These are phyloP conservation scores for Diddensiella transvaalensis DNA, from an alignment of 805 yeast genomes.

Conservation along the genomic window DNA sequence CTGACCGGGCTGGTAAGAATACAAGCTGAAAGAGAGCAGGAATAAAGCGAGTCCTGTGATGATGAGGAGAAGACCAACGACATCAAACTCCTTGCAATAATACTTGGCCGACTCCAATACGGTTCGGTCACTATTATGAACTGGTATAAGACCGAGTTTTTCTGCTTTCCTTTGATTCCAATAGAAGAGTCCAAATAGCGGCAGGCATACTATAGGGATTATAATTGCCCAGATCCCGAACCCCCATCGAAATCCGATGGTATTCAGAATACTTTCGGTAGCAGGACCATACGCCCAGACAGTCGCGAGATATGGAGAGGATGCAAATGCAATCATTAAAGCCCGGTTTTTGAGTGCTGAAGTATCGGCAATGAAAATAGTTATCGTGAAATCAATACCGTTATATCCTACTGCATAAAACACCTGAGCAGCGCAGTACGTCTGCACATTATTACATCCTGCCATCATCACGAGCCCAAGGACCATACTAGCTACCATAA, in stretches of 20 bases:
- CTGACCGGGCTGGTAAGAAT: conserved; percentile 31
- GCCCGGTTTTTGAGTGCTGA: conserved; percentile 48
- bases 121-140: conserved; percentile 21
- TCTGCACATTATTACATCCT: conserved; percentile 48
- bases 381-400: conserved; percentile 51
- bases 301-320: conserved; percentile 34
- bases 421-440: conserved; percentile 50
- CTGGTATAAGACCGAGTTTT: conserved; percentile 25
- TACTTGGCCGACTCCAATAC: conserved; percentile 19
- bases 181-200: conserved; percentile 31
- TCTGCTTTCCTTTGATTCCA: conserved; percentile 31
- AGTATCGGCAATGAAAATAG: conserved; percentile 56
- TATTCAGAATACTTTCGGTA: conserved; percentile 26
- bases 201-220: conserved; percentile 37
- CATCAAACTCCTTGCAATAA: conserved; percentile 37
- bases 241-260: conserved; percentile 41
- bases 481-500: conserved; percentile 47
- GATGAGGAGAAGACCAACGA: conserved; percentile 36
- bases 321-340: conserved; percentile 31
- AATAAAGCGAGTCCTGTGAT: conserved; percentile 36
- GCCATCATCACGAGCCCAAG: conserved; percentile 57
- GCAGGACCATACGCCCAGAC: conserved; percentile 33
- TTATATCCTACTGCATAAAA: conserved; percentile 48
- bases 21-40: conserved; percentile 38
- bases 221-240: conserved; percentile 47